A percentile compares a stretch with the other conserved stretches of the same genome.
Conservation (phyloP, 768 basidiomycete species). For the Mrakia blollopis region DNA sequence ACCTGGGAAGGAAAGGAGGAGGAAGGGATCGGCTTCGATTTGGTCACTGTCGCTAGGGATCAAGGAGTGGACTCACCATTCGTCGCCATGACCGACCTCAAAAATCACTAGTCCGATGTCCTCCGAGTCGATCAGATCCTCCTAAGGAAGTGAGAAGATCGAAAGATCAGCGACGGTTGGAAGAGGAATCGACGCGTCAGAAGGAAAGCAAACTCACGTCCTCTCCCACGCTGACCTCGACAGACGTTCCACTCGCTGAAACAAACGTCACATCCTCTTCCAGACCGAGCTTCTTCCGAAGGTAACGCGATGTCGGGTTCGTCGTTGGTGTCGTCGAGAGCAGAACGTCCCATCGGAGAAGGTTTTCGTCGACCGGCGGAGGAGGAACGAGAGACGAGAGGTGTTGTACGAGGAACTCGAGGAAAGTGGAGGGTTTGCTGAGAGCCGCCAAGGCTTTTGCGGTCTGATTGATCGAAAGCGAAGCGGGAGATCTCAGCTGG, state of each 20-base stretch:
- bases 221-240: conserved; percentile 13
- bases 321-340: conserved; percentile 1
- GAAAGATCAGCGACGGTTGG: not conserved
- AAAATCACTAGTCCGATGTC: conserved; percentile 22
- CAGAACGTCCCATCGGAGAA: not conserved
- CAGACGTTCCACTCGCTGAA: not conserved
- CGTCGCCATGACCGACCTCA: not conserved
- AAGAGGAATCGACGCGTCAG: not conserved
- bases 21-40: not conserved
- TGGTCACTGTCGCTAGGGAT: too few relatives aligned
- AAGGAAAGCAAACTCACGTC: not conserved
- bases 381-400: not conserved
- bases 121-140: conserved; percentile 13
- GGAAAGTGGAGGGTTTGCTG: not conserved
- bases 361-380: not conserved
- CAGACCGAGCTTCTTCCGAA: conserved; percentile 10
- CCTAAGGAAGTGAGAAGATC: not conserved
- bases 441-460: not conserved
- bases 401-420: conserved; percentile 6
- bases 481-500: not conserved
- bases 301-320: not conserved
- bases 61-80: not conserved
- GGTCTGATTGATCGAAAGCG: not conserved
- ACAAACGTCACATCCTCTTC: too few relatives aligned
- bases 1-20: not conserved